Conservation (phyloP, 306 rosid species). For the apple (Malus domestica) region ASM211411v1 NC_041805.1:4692001-4692500, state of each 20-base stretch:
- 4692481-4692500: conserved; percentile 12
- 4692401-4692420: conserved; percentile 16
- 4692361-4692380: background rate
- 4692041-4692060: background rate
- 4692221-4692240: background rate
- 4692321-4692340: conserved; percentile 18
- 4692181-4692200: background rate
- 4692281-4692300: background rate
- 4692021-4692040: conserved; percentile 5
- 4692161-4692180: background rate
- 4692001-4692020: conserved; percentile 22
- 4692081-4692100: background rate
- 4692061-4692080: background rate
- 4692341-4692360: conserved; percentile 9
- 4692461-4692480: conserved; percentile 30
- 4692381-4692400: background rate
- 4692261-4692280: background rate
- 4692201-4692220: background rate
- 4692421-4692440: conserved; percentile 26
- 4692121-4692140: background rate
- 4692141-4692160: background rate
- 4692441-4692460: conserved; percentile 21
- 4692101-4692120: background rate
- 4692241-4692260: background rate
- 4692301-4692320: background rate